A percentile compares a stretch with the other conserved stretches of the same genome.
Evolutionary conservation across 148 eudicot genomes (phyloP).

Genomic region (Nyssa sinensis): DNA sequence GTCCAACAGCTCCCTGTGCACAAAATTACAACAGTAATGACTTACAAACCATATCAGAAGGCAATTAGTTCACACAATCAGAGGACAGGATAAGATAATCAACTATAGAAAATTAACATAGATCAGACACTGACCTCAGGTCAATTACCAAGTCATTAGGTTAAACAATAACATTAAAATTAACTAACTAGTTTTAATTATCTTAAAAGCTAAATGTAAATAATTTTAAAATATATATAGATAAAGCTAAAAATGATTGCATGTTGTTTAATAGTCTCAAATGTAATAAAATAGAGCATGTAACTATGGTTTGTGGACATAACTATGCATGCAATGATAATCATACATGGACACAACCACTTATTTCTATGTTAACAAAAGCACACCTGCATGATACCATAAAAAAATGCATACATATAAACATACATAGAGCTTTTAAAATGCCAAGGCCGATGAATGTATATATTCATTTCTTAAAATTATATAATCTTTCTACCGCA

Average conservation of each 20-base stretch:
- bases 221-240: too few species aligned
- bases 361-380: not conserved
- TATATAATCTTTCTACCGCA: too few species aligned
- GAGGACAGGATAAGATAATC: not conserved
- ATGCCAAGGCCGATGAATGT: not conserved
- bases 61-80: not conserved
- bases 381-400: too few species aligned
- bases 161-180: not conserved
- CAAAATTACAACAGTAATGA: constrained; percentile 7
- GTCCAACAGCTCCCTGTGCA: constrained; percentile 91
- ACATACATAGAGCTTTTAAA: not conserved
- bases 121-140: not conserved
- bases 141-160: not conserved
- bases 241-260: not conserved
- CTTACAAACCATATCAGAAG: not conserved
- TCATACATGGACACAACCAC: not conserved
- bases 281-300: not conserved
- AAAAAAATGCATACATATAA: not conserved
- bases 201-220: too few species aligned
- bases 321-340: too few species aligned
- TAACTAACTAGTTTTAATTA: too few species aligned
- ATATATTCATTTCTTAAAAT: too few species aligned
- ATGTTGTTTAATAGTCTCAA: not conserved
- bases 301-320: not conserved
- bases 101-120: too few species aligned